These are phyloP conservation scores for Ceratocystis papillata DNA, from an alignment of 2,329 filamentous ascomycete genomes.

Conservation along the genomic window DNA sequence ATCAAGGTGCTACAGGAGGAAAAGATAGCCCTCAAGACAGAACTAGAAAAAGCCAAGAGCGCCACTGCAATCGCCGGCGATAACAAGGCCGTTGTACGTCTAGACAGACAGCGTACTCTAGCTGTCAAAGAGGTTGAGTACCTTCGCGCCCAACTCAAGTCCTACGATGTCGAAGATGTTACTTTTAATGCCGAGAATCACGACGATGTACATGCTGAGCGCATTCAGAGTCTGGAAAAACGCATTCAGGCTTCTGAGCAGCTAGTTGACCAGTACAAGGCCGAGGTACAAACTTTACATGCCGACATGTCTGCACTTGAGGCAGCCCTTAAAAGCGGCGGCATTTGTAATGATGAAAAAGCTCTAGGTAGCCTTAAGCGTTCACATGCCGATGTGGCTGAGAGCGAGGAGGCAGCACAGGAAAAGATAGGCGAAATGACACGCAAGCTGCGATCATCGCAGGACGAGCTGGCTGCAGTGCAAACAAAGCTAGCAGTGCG, in stretches of 20 bases:
- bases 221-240: conserved; percentile 36
- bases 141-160: conserved; percentile 80
- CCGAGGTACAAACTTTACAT: conserved; percentile 64
- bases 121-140: conserved; percentile 91
- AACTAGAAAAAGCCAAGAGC: conserved; percentile 59
- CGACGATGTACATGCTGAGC: conserved; percentile 15
- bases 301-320: conserved; percentile 61
- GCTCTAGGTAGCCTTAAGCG: conserved; percentile 42
- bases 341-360: conserved; percentile 35
- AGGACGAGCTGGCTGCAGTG: conserved; percentile 60
- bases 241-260: conserved; percentile 68
- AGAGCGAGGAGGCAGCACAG: conserved; percentile 42
- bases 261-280: conserved; percentile 77
- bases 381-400: conserved; percentile 49
- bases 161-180: conserved; percentile 75
- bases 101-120: conserved; percentile 76
- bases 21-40: conserved; percentile 50
- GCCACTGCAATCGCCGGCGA: conserved; percentile 38
- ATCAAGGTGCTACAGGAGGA: conserved; percentile 64
- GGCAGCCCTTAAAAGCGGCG: conserved; percentile 28
- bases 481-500: conserved; percentile 62
- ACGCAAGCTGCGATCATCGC: conserved; percentile 78
- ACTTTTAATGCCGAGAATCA: conserved; percentile 62
- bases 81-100: conserved; percentile 59
- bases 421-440: conserved; percentile 71